A percentile compares a stretch with the other conserved stretches of the same genome.
These are phyloP conservation scores for Cerioporus squamosus DNA, from an alignment of 1,284 basidiomycete genomes.

Conservation along the genomic window DNA sequence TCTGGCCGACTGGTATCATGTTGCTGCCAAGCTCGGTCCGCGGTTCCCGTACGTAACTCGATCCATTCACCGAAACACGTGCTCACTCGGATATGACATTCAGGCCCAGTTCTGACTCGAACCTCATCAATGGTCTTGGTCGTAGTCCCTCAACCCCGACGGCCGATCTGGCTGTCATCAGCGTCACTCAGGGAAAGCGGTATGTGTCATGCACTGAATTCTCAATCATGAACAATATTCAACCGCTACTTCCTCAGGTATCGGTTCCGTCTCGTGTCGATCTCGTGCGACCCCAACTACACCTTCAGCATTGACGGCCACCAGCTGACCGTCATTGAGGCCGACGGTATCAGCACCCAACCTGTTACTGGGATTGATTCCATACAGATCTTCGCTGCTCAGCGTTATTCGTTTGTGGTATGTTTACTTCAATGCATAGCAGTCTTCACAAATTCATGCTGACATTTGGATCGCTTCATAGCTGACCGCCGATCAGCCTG, in stretches of 20 bases:
- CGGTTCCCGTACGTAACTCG: constrained; percentile 27
- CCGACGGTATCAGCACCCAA: constrained; percentile 35
- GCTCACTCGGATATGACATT: background rate
- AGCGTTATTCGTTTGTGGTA: constrained; percentile 38
- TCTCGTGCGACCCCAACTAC: constrained; percentile 40
- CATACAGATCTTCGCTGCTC: constrained; percentile 41
- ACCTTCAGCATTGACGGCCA: constrained; percentile 41
- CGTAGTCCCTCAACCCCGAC: constrained; percentile 29
- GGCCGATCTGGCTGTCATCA: constrained; percentile 37
- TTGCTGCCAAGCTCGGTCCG: constrained; percentile 23
- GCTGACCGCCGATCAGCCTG: constrained; percentile 17
- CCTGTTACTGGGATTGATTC: constrained; percentile 36
- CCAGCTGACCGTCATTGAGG: constrained; percentile 40
- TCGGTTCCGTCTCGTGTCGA: constrained; percentile 52
- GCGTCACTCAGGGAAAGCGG: constrained; percentile 38
- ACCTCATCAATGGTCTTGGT: constrained; percentile 56
- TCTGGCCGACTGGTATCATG: constrained; percentile 31
- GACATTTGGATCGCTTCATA: background rate
- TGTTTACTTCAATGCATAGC: background rate
- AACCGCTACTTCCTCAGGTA: constrained; percentile 26
- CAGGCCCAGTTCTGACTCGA: constrained; percentile 32
- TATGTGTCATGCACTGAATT: constrained; percentile 19
- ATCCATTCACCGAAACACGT: background rate
- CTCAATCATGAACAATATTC: background rate
- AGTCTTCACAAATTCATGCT: background rate